Evolutionary conservation across 2,329 filamentous ascomycete genomes (phyloP).

Genomic region (Zasmidium cellare): DNA sequence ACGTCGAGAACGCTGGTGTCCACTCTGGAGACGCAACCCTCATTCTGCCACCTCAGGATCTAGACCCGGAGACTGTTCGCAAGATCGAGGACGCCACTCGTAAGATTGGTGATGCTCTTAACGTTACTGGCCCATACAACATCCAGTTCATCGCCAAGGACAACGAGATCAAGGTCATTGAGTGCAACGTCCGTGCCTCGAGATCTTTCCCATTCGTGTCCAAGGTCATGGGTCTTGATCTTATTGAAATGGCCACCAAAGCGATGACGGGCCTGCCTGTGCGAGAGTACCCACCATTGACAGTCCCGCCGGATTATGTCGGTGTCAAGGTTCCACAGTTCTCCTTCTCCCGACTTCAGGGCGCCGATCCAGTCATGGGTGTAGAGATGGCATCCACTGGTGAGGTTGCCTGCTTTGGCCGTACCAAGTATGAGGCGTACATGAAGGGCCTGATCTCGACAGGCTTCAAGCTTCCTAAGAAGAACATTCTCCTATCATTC

Average conservation of each 20-base stretch:
- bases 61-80: constrained; percentile 82
- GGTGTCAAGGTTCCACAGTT: constrained; percentile 99
- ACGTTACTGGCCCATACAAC: constrained; percentile 96
- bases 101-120: constrained; percentile 91
- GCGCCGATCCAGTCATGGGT: constrained; percentile 92
- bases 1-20: constrained; percentile 97
- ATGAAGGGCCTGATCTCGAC: constrained; percentile 94
- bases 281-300: constrained; percentile 74
- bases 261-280: constrained; percentile 88
- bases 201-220: constrained; percentile 97
- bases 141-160: constrained; percentile 99
- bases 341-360: constrained; percentile 95
- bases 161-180: constrained; percentile 99
- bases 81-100: constrained; percentile 92
- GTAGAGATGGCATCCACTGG: constrained; percentile 99
- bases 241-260: constrained; percentile 98
- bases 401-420: constrained; percentile 94
- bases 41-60: constrained; percentile 90
- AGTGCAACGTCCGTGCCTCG: constrained; percentile 96
- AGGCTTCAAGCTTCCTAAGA: constrained; percentile 93
- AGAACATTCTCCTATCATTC: constrained; percentile 92
- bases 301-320: constrained; percentile 77
- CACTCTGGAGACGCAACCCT: constrained; percentile 97
- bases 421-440: constrained; percentile 96
- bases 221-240: constrained; percentile 95